Percentiles rank a stretch among this genome's conserved stretches.
Evolutionary conservation across 1,139 yeast genomes (phyloP).

Genomic region (Hyphopichia fennica): DNA sequence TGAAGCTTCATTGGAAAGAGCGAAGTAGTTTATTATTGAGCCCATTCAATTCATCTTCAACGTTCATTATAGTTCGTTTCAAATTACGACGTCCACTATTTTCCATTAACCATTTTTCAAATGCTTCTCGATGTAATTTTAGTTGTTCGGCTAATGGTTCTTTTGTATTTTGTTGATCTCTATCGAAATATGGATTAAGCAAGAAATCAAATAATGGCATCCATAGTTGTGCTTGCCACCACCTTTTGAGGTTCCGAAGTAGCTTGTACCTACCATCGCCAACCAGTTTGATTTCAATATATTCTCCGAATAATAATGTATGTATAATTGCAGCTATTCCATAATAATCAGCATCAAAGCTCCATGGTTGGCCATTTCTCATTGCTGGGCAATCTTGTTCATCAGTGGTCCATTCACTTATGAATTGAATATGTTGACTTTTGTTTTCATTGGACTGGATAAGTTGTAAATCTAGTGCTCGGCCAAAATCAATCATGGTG

Average conservation of each 20-base stretch:
- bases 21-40: constrained; percentile 10
- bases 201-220: constrained; percentile 59
- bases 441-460: constrained; percentile 23
- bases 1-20: not conserved
- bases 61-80: constrained; percentile 15
- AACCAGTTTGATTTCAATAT: constrained; percentile 45
- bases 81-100: constrained; percentile 17
- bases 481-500: constrained; percentile 77
- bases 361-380: constrained; percentile 66
- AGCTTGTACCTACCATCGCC: constrained; percentile 33
- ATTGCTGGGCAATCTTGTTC: constrained; percentile 78
- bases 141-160: constrained; percentile 45
- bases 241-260: constrained; percentile 57
- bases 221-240: constrained; percentile 81
- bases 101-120: constrained; percentile 47
- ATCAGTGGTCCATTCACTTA: constrained; percentile 63
- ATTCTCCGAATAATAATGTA: constrained; percentile 66
- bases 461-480: constrained; percentile 71
- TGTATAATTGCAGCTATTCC: constrained; percentile 81
- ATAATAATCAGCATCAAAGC: constrained; percentile 79
- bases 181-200: constrained; percentile 52
- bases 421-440: constrained; percentile 47
- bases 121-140: constrained; percentile 29
- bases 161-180: constrained; percentile 10
- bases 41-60: constrained; percentile 22